Evolutionary conservation across 345 rosid species (phyloP).

Genomic region (Diplotaxis tenuifolia): DNA sequence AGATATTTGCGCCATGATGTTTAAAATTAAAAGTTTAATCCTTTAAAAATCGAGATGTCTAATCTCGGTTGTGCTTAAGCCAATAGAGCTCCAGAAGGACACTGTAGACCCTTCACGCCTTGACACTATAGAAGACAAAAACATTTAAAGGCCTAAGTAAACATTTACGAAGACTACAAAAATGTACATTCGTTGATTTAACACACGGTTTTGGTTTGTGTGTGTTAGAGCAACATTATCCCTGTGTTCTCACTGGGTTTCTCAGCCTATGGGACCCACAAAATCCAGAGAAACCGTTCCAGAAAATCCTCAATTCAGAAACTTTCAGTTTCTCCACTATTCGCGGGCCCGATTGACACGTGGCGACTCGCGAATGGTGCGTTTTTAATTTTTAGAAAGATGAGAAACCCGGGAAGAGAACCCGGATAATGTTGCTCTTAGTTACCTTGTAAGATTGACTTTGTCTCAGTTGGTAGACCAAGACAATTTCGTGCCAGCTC

Average conservation of each 20-base stretch:
- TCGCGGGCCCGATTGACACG: too few species aligned
- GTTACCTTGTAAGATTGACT: constrained; percentile 13
- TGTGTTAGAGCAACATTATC: too few species aligned
- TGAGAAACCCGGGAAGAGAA: too few species aligned
- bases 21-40: constrained; percentile 9
- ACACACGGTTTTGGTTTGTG: constrained; percentile 11
- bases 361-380: too few species aligned
- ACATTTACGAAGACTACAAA: constrained; percentile 24
- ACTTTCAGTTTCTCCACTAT: too few species aligned
- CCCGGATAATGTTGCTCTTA: too few species aligned
- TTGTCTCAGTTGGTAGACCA: constrained; percentile 21
- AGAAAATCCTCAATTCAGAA: too few species aligned
- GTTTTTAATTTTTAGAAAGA: too few species aligned
- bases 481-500: constrained; percentile 31
- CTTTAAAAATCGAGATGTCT: constrained; percentile 7
- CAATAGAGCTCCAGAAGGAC: neutral
- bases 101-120: constrained; percentile 20
- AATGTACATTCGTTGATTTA: constrained; percentile 16
- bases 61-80: neutral
- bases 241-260: too few species aligned
- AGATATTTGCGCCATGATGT: neutral
- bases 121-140: constrained; percentile 17
- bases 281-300: too few species aligned
- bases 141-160: constrained; percentile 8
- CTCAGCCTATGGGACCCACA: too few species aligned